Conservation (phyloP, 1,284 basidiomycete genomes). For the Neolentinus lepideus region DNA sequence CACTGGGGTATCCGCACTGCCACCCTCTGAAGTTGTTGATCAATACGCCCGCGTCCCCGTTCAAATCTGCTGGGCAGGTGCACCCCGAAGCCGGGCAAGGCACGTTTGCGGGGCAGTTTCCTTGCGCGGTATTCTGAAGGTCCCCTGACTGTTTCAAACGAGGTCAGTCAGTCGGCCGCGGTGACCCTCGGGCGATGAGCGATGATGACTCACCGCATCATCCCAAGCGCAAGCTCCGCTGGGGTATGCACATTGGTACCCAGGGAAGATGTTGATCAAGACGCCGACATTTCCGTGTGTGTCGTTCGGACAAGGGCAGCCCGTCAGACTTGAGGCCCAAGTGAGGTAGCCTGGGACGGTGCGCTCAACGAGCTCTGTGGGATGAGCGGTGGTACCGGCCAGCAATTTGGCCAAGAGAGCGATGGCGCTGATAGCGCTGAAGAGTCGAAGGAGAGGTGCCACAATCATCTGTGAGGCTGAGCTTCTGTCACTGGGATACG, state of each 20-base stretch:
- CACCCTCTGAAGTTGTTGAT: conserved; percentile 16
- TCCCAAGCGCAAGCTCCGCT: conserved; percentile 4
- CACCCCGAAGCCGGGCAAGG: conserved; percentile 7
- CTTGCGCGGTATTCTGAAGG: conserved; percentile 1
- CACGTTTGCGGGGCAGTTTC: background rate
- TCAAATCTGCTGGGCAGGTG: conserved; percentile 13
- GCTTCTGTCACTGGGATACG: no score
- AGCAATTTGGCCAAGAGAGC: background rate
- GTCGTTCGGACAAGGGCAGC: background rate
- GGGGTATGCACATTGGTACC: conserved; percentile 5
- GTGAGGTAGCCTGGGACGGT: background rate
- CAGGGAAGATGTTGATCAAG: conserved; percentile 2
- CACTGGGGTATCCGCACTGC: conserved; percentile 15
- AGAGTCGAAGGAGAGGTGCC: no score
- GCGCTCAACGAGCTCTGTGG: background rate
- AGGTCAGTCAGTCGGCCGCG: no score
- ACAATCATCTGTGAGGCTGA: no score
- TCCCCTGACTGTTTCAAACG: background rate
- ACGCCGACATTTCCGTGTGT: background rate
- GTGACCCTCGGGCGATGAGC: no score
- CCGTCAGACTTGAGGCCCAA: background rate
- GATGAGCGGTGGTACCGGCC: background rate
- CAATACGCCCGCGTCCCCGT: conserved; percentile 13
- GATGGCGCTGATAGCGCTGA: no score
- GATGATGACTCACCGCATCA: background rate